These are phyloP conservation scores for Calonectria hawksworthii DNA, from an alignment of 2,329 filamentous ascomycete genomes.

Conservation along the genomic window DNA sequence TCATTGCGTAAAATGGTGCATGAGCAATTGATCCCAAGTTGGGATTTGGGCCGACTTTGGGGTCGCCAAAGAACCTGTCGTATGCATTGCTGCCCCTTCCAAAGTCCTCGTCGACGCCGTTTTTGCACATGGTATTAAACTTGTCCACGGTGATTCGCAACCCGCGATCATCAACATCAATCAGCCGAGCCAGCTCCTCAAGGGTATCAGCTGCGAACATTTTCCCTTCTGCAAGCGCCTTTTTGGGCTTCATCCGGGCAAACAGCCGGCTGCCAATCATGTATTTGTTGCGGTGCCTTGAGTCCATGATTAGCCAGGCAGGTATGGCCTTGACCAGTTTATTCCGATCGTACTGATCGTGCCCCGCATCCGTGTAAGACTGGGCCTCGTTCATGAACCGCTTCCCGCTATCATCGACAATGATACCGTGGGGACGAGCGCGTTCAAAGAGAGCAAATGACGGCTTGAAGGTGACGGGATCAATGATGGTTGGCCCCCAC, in stretches of 20 bases:
- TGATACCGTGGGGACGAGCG: slow-evolving; percentile 7
- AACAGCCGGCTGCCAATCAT: background rate
- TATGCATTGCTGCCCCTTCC: background rate
- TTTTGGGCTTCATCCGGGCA: slow-evolving; percentile 2
- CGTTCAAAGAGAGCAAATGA: slow-evolving; percentile 16
- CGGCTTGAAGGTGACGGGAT: slow-evolving; percentile 8
- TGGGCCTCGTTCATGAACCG: slow-evolving; percentile 1
- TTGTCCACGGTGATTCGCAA: background rate
- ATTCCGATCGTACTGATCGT: background rate
- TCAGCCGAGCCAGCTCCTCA: background rate
- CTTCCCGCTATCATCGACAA: background rate
- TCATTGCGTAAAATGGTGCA: background rate
- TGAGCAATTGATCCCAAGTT: background rate
- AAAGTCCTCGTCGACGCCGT: background rate
- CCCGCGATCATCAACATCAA: background rate
- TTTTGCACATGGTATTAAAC: background rate
- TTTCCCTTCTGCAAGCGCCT: background rate
- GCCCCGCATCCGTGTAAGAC: background rate
- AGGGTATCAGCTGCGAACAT: background rate
- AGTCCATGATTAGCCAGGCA: background rate
- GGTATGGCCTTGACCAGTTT: background rate
- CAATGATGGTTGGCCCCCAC: slow-evolving; percentile 23
- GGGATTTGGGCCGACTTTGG: background rate
- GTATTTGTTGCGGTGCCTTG: background rate
- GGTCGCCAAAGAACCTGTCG: slow-evolving; percentile 1